Conservation (phyloP, 192 early-diverging fungal genomes). For the Coemansia nantahalensis region DNA sequence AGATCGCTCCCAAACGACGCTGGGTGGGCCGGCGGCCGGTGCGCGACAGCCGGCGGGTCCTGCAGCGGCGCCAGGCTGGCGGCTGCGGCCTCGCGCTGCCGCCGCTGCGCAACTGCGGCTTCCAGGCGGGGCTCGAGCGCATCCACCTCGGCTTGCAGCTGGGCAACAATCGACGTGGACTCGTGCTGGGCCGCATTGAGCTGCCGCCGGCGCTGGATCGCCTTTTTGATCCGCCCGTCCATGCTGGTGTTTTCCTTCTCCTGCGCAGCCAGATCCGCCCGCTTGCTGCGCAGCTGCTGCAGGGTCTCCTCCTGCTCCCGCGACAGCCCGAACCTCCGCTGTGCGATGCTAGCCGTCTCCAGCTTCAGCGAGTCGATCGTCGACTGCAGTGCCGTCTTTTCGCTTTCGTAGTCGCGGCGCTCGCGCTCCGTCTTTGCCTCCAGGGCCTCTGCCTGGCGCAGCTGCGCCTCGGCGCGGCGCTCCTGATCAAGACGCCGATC, state of each 20-base stretch:
- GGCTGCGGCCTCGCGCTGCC: not conserved
- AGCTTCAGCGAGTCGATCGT: slow-evolving; percentile 18
- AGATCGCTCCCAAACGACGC: not conserved
- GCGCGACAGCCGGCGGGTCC: not conserved
- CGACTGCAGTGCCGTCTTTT: slow-evolving; percentile 20
- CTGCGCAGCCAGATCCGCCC: slow-evolving; percentile 14
- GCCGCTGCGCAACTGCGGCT: slow-evolving; percentile 4
- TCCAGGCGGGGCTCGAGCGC: slow-evolving; percentile 17
- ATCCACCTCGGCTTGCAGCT: slow-evolving; percentile 24
- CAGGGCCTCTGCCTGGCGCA: slow-evolving; percentile 20
- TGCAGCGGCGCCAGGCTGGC: not conserved
- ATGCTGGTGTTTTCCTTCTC: slow-evolving; percentile 28
- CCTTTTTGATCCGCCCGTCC: slow-evolving; percentile 17
- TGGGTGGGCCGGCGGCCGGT: not conserved
- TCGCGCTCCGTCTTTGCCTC: slow-evolving; percentile 26
- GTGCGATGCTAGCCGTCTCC: slow-evolving; percentile 23
- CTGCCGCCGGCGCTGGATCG: slow-evolving; percentile 8
- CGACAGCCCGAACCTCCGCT: slow-evolving; percentile 10
- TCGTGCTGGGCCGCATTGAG: slow-evolving; percentile 14
- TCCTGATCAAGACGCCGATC: slow-evolving; percentile 25
- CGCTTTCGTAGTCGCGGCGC: slow-evolving; percentile 24
- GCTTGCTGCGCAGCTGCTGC: slow-evolving; percentile 14
- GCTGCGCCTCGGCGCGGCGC: slow-evolving; percentile 11
- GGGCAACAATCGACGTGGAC: slow-evolving; percentile 2
- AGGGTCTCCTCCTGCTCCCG: slow-evolving; percentile 13